Conservation (phyloP, 805 yeast species). For the Kurtzmaniella fragi region DNA sequence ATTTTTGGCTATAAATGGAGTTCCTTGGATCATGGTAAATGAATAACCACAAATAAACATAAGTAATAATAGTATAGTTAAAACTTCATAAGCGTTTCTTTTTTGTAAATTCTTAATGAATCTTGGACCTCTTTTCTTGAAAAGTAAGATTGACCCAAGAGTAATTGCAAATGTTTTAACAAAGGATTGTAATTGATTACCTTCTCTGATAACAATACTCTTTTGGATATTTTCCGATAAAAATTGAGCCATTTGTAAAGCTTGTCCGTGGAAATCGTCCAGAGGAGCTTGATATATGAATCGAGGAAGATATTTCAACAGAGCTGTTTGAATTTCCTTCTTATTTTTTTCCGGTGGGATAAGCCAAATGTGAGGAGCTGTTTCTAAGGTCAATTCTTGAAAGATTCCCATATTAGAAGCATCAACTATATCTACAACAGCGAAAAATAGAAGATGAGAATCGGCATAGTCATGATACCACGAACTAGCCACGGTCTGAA, state of each 20-base stretch:
- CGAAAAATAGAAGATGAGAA: conserved; percentile 39
- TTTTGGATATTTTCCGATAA: conserved; percentile 42
- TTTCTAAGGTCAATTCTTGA: conserved; percentile 34
- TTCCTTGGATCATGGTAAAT: conserved; percentile 54
- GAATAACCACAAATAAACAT: conserved; percentile 57
- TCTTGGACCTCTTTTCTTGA: conserved; percentile 45
- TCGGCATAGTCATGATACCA: conserved; percentile 42
- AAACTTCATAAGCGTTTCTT: conserved; percentile 15
- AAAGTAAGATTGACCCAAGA: conserved; percentile 37
- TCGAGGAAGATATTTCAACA: conserved; percentile 15
- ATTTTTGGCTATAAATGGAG: conserved; percentile 57
- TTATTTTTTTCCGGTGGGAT: conserved; percentile 44
- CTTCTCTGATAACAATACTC: conserved; percentile 37
- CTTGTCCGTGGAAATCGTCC: conserved; percentile 29
- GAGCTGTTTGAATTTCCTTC: conserved; percentile 1
- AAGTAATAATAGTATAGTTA: conserved; percentile 37
- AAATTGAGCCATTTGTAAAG: conserved; percentile 49
- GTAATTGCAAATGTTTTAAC: conserved; percentile 41
- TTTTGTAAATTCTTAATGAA: conserved; percentile 15
- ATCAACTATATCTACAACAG: conserved; percentile 45
- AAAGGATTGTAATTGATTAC: conserved; percentile 39
- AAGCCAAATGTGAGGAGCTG: conserved; percentile 66
- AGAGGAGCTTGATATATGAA: conserved; percentile 33
- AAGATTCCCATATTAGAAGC: conserved; percentile 37
- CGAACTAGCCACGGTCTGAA: conserved; percentile 36